These are phyloP conservation scores for Fusarium chlamydosporum DNA, from an alignment of 2,329 filamentous ascomycete genomes.

Conservation along the genomic window DNA sequence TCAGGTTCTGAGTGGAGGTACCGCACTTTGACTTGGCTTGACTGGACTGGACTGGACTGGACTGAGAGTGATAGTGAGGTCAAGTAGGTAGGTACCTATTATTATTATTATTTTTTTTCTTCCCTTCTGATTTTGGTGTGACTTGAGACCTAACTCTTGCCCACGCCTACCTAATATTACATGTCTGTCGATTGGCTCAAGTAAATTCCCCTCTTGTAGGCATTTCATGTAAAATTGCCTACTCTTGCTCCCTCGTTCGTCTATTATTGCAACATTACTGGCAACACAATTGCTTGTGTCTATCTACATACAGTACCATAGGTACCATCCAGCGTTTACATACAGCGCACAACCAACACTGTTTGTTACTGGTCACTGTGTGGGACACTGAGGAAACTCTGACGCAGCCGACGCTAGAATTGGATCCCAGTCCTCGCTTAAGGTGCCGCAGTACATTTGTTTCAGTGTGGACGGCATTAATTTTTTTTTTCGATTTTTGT, in stretches of 20 bases:
- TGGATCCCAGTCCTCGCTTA: slow-evolving; percentile 39
- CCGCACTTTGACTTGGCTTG: too few species aligned
- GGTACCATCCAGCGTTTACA: slow-evolving; percentile 5
- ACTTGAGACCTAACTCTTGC: slow-evolving; percentile 37
- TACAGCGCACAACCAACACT: slow-evolving; percentile 20
- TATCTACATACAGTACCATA: not conserved
- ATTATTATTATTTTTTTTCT: slow-evolving; percentile 49
- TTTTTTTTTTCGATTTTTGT: slow-evolving; percentile 43
- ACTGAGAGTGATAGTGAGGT: not conserved
- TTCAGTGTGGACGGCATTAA: slow-evolving; percentile 20
- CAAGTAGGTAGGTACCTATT: slow-evolving; percentile 11
- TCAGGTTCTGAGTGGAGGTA: slow-evolving; percentile 6
- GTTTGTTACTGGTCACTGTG: slow-evolving; percentile 20
- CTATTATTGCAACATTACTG: slow-evolving; percentile 2
- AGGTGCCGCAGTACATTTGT: slow-evolving; percentile 27
- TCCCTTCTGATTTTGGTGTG: slow-evolving; percentile 41
- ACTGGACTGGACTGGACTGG: too few species aligned
- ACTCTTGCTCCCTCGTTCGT: not conserved
- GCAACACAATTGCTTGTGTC: not conserved
- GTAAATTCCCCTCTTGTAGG: slow-evolving; percentile 39
- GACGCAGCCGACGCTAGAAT: slow-evolving; percentile 38
- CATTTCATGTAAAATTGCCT: not conserved
- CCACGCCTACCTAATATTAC: slow-evolving; percentile 35
- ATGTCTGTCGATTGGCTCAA: not conserved
- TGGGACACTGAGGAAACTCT: slow-evolving; percentile 43